Evolutionary conservation across 225 moss, liverwort and hornwort species (phyloP).

Genomic region (Sphagnum contortum): DNA sequence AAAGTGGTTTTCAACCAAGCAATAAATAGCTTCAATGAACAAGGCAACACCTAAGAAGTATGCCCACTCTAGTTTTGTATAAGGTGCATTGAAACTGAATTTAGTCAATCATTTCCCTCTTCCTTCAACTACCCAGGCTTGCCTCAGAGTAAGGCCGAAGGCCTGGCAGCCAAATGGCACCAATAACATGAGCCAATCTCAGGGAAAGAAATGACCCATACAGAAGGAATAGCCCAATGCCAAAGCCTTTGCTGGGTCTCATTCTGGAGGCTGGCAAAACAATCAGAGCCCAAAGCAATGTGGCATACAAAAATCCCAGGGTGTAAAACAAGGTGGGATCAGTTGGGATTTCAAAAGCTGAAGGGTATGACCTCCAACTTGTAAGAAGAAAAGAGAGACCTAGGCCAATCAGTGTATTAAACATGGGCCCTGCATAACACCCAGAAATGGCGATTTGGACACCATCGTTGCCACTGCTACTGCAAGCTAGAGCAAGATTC

Average conservation of each 20-base stretch:
- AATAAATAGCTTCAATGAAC: too few relatives aligned
- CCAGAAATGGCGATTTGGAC: conserved; percentile 91
- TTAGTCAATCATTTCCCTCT: too few relatives aligned
- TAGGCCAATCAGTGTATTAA: conserved; percentile 84
- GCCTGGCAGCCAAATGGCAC: conserved; percentile 40
- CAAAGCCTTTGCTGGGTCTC: conserved; percentile 69
- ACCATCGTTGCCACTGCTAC: conserved; percentile 57
- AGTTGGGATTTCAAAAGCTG: conserved; percentile 53
- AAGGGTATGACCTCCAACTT: conserved; percentile 79
- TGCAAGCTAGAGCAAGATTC: conserved; percentile 49
- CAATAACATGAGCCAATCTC: conserved; percentile 43
- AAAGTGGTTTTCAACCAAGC: too few relatives aligned
- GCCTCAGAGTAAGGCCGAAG: conserved; percentile 19
- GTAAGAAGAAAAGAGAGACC: conserved; percentile 71
- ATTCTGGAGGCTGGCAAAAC: conserved; percentile 50
- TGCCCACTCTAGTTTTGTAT: too few relatives aligned
- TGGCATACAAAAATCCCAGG: conserved; percentile 62
- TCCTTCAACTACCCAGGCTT: not conserved
- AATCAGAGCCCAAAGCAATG: conserved; percentile 65
- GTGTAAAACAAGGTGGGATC: conserved; percentile 79
- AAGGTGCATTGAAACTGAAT: too few relatives aligned
- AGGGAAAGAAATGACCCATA: conserved; percentile 57
- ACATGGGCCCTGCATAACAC: conserved; percentile 97
- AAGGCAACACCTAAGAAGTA: too few relatives aligned
- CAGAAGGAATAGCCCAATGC: conserved; percentile 67